Evolutionary conservation across 306 rosid genomes (phyloP), one percentile per base, ranked within the genome.

Genomic region (Fragaria nilgerrensis): DNA sequence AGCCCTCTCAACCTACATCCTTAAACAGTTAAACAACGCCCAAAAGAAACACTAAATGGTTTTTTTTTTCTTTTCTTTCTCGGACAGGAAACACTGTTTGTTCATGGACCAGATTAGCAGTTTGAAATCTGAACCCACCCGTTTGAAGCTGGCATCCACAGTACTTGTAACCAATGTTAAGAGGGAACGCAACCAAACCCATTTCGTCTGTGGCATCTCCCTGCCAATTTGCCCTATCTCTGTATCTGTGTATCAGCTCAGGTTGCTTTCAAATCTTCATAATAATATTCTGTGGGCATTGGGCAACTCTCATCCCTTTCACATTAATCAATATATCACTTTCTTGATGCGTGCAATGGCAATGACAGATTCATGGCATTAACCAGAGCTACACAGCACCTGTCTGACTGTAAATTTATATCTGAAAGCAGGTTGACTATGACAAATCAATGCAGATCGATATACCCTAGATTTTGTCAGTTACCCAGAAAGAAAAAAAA

Each of bases 211-310:
- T 75, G 56, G n/a, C 66, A 68, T 19, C 37, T 41, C 74, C 74
- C 83, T 75, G 75, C 29, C 84, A 78, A 72, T 9, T 22, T 41
- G 78, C 50, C 63, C 88, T 76, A 61, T 88, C 87, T 80, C 73
- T 85, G 68, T 88, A 81, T 79, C 27, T 59, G 75, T 76, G 81
- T 77, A 80, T 82, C 83, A 50, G 15, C 68, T 65, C 9, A 36
- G 66, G 94, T 90, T 86, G 91, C 90, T 92, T 89, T 92, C 96
- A 81, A 84, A 92, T 89, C 96, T 86, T 63, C 78, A 61, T 71
- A 69, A 77, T 78, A 79, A 85, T 90, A 90, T 87, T 92, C 81
- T 87, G 86, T 92, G 86, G 86, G 72, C 86, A 84, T 83, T 92
- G 87, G 85, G 70, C 83, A 85, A 82, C 88, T 87, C 5, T 84